phyloP scores from a whole-genome alignment of 176 grass and related monocot species.

The Otatea glauca region DNA sequence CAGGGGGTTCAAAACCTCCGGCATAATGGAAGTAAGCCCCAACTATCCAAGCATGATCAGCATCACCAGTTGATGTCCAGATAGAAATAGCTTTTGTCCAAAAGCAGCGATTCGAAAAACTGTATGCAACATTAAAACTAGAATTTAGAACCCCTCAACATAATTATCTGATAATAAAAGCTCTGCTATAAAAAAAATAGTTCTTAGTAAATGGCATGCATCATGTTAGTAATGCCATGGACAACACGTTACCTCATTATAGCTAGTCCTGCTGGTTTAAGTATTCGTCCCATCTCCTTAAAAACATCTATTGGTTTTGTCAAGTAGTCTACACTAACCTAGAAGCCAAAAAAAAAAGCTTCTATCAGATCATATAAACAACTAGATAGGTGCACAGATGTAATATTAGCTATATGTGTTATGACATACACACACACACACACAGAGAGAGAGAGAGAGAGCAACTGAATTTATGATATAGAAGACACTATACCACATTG shows the following conservation, averaged over 20 bases:
- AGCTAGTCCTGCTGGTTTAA: constrained; percentile 79
- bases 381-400: neutral
- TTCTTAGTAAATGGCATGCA: neutral
- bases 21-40: constrained; percentile 91
- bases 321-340: constrained; percentile 98
- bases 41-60: constrained; percentile 93
- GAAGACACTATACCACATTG: constrained; percentile 71
- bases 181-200: neutral
- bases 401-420: neutral
- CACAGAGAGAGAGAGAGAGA: neutral
- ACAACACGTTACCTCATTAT: constrained; percentile 83
- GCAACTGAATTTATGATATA: neutral
- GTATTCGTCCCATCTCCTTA: constrained; percentile 90
- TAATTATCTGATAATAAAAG: neutral
- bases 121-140: constrained; percentile 35
- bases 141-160: neutral
- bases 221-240: neutral
- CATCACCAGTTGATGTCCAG: constrained; percentile 97
- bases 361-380: neutral
- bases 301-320: constrained; percentile 91
- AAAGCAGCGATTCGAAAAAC: constrained; percentile 95
- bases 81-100: constrained; percentile 98
- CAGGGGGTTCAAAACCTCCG: constrained; percentile 80
- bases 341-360: constrained; percentile 29
- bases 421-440: neutral